These are phyloP conservation scores for Eudorina sp. DNA, from an alignment of 139 green algal species.

Conservation along the genomic window DNA sequence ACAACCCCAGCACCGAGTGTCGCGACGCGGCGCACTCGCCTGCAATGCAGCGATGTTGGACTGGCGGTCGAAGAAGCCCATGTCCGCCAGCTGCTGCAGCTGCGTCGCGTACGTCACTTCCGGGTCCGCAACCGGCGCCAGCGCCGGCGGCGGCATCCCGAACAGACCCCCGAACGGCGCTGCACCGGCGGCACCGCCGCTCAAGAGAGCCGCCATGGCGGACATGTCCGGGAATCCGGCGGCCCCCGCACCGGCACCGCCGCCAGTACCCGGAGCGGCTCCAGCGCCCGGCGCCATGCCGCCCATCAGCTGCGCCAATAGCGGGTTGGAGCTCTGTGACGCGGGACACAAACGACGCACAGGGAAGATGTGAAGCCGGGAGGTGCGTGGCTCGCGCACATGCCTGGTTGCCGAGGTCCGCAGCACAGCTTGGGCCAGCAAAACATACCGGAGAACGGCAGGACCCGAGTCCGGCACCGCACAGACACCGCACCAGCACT, in stretches of 20 bases:
- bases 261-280: background rate
- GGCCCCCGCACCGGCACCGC: background rate
- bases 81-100: slow-evolving; percentile 91
- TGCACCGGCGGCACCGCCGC: slow-evolving; percentile 47
- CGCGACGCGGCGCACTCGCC: too few relatives aligned
- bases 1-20: too few relatives aligned
- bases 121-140: slow-evolving; percentile 74
- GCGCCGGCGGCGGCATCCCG: slow-evolving; percentile 10
- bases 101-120: slow-evolving; percentile 86
- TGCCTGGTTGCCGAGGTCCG: too few relatives aligned
- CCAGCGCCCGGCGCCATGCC: background rate
- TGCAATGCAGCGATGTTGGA: slow-evolving; percentile 57
- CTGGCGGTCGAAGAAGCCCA: slow-evolving; percentile 91
- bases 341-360: too few relatives aligned
- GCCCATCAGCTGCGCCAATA: slow-evolving; percentile 45
- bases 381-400: too few relatives aligned
- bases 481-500: too few relatives aligned
- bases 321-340: slow-evolving; percentile 39
- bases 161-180: slow-evolving; percentile 3
- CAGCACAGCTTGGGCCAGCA: too few relatives aligned
- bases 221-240: slow-evolving; percentile 50
- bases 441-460: too few relatives aligned
- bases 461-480: too few relatives aligned
- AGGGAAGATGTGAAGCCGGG: too few relatives aligned
- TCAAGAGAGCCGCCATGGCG: slow-evolving; percentile 51